Evolutionary conservation across 768 basidiomycete species (phyloP).

Genomic region (Rhizopogon vesiculosus): DNA sequence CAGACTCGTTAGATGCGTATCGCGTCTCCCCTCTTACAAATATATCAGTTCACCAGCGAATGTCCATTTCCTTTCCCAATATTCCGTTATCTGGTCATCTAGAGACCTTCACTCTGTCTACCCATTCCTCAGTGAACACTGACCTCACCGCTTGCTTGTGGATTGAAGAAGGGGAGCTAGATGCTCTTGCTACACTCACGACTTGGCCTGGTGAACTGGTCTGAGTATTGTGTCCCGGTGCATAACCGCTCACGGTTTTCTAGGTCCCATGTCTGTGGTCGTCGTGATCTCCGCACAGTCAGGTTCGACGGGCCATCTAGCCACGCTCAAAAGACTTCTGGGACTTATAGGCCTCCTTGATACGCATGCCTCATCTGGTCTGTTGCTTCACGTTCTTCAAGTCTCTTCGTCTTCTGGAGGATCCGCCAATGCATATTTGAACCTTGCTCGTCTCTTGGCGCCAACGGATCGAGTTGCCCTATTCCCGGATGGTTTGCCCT

Average conservation of each 20-base stretch:
- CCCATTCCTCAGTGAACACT: constrained; percentile 3
- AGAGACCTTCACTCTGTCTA: constrained; percentile 32
- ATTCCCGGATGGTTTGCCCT: constrained; percentile 43
- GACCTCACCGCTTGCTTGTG: constrained; percentile 48
- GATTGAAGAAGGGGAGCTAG: constrained; percentile 32
- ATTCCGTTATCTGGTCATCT: constrained; percentile 22
- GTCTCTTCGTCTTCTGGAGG: constrained; percentile 29
- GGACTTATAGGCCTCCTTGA: constrained; percentile 6
- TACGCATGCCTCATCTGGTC: constrained; percentile 16
- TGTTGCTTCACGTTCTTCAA: constrained; percentile 45
- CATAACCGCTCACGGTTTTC: not conserved
- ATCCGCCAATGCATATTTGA: constrained; percentile 52
- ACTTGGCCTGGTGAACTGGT: constrained; percentile 39
- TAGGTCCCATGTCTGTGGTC: constrained; percentile 48
- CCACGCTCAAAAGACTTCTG: constrained; percentile 8
- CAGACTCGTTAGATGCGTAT: not conserved
- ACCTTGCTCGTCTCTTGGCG: constrained; percentile 59
- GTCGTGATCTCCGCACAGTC: constrained; percentile 33
- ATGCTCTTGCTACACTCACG: constrained; percentile 30
- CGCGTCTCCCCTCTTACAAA: constrained; percentile 20
- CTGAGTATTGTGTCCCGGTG: not conserved
- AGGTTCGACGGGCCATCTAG: constrained; percentile 20
- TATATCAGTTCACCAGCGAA: constrained; percentile 26
- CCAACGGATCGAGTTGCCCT: constrained; percentile 42
- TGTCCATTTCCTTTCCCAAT: constrained; percentile 32